phyloP scores from a whole-genome alignment of 2,329 filamentous ascomycete genomes.

The Nemania serpens region DNA sequence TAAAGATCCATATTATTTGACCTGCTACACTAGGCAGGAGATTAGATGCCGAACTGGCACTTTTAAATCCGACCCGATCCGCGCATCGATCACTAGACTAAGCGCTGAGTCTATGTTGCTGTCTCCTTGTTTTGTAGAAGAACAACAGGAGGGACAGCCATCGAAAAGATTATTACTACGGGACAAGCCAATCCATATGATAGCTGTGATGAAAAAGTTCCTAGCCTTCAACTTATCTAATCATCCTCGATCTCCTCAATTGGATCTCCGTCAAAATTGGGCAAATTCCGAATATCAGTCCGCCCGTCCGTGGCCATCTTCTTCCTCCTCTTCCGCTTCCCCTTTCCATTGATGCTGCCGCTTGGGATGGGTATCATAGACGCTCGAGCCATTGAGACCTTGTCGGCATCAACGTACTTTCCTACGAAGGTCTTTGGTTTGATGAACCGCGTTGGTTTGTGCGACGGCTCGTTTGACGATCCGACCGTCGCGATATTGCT shows the following conservation, averaged over 20 bases:
- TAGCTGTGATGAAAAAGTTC: background rate
- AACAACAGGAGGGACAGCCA: background rate
- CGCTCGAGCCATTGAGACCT: background rate
- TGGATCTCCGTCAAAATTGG: constrained; percentile 38
- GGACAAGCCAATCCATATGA: background rate
- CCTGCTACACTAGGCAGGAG: too few relatives aligned
- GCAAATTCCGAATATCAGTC: constrained; percentile 38
- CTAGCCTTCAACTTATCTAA: background rate
- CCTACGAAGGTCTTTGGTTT: constrained; percentile 37
- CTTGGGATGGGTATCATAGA: background rate
- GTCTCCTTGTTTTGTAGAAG: constrained; percentile 6
- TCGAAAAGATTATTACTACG: constrained; percentile 1
- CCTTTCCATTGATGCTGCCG: background rate
- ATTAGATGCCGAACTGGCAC: constrained; percentile 11
- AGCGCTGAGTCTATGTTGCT: background rate
- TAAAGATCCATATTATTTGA: background rate
- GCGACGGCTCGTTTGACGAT: constrained; percentile 20
- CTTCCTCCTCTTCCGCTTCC: constrained; percentile 18
- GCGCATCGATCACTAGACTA: constrained; percentile 8
- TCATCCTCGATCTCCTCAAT: constrained; percentile 36
- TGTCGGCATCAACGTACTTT: constrained; percentile 26
- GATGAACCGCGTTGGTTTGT: constrained; percentile 28
- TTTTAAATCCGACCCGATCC: constrained; percentile 12
- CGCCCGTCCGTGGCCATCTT: constrained; percentile 34
- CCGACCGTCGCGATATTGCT: constrained; percentile 31